Evolutionary conservation across 2,329 filamentous ascomycete genomes (phyloP).

Genomic region (Chalaropsis thielavioides): DNA sequence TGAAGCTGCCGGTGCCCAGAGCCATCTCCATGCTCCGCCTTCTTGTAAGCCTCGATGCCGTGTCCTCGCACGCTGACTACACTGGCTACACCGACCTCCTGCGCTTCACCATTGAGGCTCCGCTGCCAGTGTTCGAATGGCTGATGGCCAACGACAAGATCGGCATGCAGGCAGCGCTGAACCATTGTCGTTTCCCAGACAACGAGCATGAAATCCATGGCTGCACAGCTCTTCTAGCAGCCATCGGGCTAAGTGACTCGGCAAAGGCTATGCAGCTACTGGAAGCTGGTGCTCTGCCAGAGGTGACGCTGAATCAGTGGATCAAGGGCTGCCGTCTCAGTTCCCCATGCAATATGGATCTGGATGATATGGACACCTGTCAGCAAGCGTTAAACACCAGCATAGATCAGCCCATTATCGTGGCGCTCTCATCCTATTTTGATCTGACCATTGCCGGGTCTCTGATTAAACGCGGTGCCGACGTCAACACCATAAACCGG

Average conservation of each 20-base stretch:
- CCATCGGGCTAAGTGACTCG: conserved; percentile 39
- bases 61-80: conserved; percentile 56
- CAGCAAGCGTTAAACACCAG: conserved; percentile 30
- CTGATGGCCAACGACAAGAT: conserved; percentile 43
- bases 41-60: conserved; percentile 56
- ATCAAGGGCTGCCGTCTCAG: conserved; percentile 39
- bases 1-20: conserved; percentile 47
- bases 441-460: conserved; percentile 35
- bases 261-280: conserved; percentile 46
- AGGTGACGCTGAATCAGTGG: conserved; percentile 50
- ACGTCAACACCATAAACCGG: conserved; percentile 44
- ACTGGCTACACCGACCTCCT: conserved; percentile 51
- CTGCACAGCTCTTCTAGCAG: conserved; percentile 41
- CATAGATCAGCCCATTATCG: conserved; percentile 51
- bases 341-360: not conserved
- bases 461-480: conserved; percentile 48
- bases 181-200: conserved; percentile 41
- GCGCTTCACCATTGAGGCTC: conserved; percentile 25
- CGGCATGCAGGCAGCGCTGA: conserved; percentile 48
- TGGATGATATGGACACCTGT: conserved; percentile 23
- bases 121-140: conserved; percentile 33
- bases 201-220: conserved; percentile 25
- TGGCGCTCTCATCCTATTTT: conserved; percentile 39
- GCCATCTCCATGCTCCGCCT: conserved; percentile 50
- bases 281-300: conserved; percentile 43